Conservation (phyloP, 805 yeast species). For the Spathaspora girioi region DNA sequence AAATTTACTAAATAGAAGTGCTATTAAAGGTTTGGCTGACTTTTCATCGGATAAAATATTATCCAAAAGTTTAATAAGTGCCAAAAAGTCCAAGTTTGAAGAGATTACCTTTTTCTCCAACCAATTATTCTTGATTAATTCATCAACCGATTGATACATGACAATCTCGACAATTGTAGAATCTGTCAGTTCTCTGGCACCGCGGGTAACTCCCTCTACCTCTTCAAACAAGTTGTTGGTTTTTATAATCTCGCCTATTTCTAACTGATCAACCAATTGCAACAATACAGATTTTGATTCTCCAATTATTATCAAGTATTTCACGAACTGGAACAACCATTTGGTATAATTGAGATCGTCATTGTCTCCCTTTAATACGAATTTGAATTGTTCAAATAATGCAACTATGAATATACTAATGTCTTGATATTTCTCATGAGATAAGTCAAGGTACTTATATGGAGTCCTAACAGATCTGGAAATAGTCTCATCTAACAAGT, state of each 20-base stretch:
- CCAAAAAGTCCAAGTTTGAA: slow-evolving; percentile 42
- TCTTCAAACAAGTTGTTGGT: not conserved
- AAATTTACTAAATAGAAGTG: slow-evolving; percentile 4
- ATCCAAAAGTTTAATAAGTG: slow-evolving; percentile 20
- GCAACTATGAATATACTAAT: slow-evolving; percentile 31
- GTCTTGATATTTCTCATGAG: slow-evolving; percentile 26
- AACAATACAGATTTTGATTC: slow-evolving; percentile 43
- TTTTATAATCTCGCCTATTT: not conserved
- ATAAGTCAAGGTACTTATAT: slow-evolving; percentile 73
- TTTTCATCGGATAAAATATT: not conserved
- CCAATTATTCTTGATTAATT: not conserved
- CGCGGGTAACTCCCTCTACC: slow-evolving; percentile 3
- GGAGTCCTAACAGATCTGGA: slow-evolving; percentile 72
- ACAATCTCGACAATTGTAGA: slow-evolving; percentile 20
- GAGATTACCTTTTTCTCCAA: slow-evolving; percentile 34
- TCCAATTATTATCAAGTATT: slow-evolving; percentile 52
- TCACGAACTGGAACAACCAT: slow-evolving; percentile 52
- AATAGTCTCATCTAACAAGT: slow-evolving; percentile 69
- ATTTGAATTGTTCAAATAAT: slow-evolving; percentile 65
- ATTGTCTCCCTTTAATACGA: slow-evolving; percentile 32
- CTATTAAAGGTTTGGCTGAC: not conserved
- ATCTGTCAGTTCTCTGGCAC: slow-evolving; percentile 18
- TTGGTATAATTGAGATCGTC: slow-evolving; percentile 15
- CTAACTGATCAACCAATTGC: slow-evolving; percentile 8
- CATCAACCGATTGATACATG: slow-evolving; percentile 21